Evolutionary conservation across 805 yeast genomes (phyloP).

Genomic region (Saturnispora sanitii): DNA sequence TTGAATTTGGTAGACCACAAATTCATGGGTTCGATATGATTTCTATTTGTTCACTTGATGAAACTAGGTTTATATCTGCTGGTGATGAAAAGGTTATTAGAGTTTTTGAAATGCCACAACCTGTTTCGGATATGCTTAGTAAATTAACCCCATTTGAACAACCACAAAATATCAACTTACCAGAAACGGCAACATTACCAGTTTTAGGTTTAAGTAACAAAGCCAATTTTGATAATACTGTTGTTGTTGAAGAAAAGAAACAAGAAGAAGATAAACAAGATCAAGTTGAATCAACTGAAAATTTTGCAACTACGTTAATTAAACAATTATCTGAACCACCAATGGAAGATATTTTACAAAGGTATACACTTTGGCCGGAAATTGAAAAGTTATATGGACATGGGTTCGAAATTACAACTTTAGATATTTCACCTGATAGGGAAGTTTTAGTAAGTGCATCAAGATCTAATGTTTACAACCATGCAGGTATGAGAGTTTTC

Average conservation of each 20-base stretch:
- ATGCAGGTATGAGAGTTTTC: conserved; percentile 78
- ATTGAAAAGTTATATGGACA: conserved; percentile 92
- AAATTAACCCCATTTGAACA: conserved; percentile 10
- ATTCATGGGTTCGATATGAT: conserved; percentile 98
- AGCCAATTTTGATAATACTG: conserved; percentile 48
- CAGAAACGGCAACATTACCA: conserved; percentile 84
- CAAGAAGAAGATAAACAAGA: conserved; percentile 31
- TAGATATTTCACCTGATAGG: conserved; percentile 60
- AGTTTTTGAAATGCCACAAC: conserved; percentile 78
- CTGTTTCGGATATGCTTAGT: conserved; percentile 54
- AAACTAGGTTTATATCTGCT: conserved; percentile 70
- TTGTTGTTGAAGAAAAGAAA: conserved; percentile 29
- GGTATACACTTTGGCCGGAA: conserved; percentile 93
- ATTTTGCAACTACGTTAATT: conserved; percentile 39
- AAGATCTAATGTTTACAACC: conserved; percentile 71
- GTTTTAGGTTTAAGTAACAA: conserved; percentile 90
- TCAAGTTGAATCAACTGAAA: conserved; percentile 29
- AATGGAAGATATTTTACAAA: conserved; percentile 80
- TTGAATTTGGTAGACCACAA: conserved; percentile 93
- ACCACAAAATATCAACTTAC: conserved; percentile 21
- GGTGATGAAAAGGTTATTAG: conserved; percentile 93
- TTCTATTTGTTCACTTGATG: conserved; percentile 52
- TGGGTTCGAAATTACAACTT: conserved; percentile 84
- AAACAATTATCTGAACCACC: conserved; percentile 52
- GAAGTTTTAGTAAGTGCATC: conserved; percentile 79